Conservation (phyloP, 345 rosid genomes). For the Syzygium aromaticum region DNA sequence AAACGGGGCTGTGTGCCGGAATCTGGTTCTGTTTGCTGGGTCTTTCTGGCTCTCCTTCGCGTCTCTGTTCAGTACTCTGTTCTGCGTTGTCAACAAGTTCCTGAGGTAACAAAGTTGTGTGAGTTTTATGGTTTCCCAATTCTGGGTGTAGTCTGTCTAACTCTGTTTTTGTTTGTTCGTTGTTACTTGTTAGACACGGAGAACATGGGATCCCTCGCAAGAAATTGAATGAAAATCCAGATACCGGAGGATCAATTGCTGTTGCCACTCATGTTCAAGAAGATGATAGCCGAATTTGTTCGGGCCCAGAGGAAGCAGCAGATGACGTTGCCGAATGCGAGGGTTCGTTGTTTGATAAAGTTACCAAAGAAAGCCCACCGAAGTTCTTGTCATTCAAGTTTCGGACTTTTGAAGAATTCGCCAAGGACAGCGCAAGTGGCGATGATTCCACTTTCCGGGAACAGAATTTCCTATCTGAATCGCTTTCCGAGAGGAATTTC, state of each 20-base stretch:
- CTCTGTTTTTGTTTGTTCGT: not conserved
- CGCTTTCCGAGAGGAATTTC: slow-evolving; percentile 11
- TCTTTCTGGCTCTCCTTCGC: slow-evolving; percentile 36
- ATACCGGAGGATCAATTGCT: not conserved
- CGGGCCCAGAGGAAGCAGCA: slow-evolving; percentile 5
- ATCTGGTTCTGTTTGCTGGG: slow-evolving; percentile 18
- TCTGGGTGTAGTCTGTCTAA: not conserved
- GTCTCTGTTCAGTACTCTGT: slow-evolving; percentile 31
- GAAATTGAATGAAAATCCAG: slow-evolving; percentile 3
- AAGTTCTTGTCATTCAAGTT: slow-evolving; percentile 64
- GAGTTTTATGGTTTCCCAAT: slow-evolving; percentile 18
- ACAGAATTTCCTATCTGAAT: slow-evolving; percentile 2
- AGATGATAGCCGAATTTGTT: not conserved
- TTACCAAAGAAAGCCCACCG: slow-evolving; percentile 25
- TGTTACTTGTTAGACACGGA: slow-evolving; percentile 15
- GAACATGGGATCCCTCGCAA: slow-evolving; percentile 4
- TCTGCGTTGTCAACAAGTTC: slow-evolving; percentile 16
- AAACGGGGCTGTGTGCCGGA: slow-evolving; percentile 11
- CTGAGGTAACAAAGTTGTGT: slow-evolving; percentile 17
- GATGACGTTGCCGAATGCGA: slow-evolving; percentile 1
- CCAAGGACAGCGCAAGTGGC: slow-evolving; percentile 10
- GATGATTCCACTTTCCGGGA: not conserved
- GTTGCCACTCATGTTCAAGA: not conserved
- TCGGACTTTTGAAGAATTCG: slow-evolving; percentile 39
- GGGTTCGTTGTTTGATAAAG: not conserved